phyloP scores from a whole-genome alignment of 2,329 filamentous ascomycete genomes.

The Eutypa lata region DNA sequence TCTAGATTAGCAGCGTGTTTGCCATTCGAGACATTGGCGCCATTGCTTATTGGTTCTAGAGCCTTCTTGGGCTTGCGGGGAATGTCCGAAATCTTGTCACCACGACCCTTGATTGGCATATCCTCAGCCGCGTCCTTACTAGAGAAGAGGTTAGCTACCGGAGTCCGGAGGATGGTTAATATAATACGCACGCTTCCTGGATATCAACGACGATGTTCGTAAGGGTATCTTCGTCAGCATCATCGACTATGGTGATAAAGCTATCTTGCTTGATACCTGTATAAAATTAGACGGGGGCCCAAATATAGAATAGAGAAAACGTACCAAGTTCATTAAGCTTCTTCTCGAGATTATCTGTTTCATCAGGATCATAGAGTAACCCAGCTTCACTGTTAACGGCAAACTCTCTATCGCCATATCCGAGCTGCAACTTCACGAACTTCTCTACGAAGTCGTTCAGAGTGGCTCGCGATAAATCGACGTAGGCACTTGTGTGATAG shows the following conservation, averaged over 20 bases:
- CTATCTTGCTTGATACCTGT: conserved; percentile 66
- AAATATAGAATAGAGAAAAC: conserved; percentile 12
- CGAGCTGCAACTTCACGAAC: conserved; percentile 66
- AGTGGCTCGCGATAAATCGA: conserved; percentile 70
- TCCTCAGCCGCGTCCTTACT: conserved; percentile 42
- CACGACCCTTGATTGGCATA: conserved; percentile 52
- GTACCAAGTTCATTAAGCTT: conserved; percentile 73
- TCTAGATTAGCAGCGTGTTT: conserved; percentile 36
- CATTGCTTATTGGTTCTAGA: conserved; percentile 37
- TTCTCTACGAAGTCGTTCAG: conserved; percentile 76
- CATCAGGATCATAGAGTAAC: conserved; percentile 84
- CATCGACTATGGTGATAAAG: conserved; percentile 83
- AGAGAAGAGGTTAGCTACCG: conserved; percentile 15
- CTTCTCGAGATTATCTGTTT: conserved; percentile 80
- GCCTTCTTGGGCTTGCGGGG: conserved; percentile 51
- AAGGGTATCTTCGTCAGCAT: conserved; percentile 69
- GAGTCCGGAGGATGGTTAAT: conserved; percentile 14
- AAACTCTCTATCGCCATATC: conserved; percentile 76
- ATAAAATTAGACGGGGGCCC: conserved; percentile 18
- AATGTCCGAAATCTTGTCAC: conserved; percentile 44
- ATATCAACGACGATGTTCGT: conserved; percentile 78
- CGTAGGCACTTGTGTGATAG: conserved; percentile 62
- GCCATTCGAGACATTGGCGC: conserved; percentile 36
- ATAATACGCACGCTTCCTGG: conserved; percentile 54
- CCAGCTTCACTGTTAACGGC: conserved; percentile 71